Evolutionary conservation across 2,329 filamentous ascomycete species (phyloP).

Genomic region (Drechmeria coniospora): DNA sequence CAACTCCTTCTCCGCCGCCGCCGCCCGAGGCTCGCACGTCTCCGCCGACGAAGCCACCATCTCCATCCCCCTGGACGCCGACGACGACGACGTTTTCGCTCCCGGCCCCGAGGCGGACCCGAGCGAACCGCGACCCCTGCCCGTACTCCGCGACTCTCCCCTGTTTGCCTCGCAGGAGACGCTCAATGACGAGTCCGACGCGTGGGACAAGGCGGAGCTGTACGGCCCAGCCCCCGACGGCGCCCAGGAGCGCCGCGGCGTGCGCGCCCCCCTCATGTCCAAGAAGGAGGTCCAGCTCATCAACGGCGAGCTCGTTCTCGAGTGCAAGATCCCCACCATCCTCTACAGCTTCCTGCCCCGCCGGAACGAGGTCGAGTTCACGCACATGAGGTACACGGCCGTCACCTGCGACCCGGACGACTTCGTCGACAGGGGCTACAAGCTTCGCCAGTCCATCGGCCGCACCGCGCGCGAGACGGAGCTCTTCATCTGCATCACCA

Average conservation of each 20-base stretch:
- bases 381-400: constrained; percentile 95
- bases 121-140: constrained; percentile 33
- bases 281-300: constrained; percentile 92
- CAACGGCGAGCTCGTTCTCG: constrained; percentile 92
- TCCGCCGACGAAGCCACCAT: constrained; percentile 56
- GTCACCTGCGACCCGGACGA: constrained; percentile 97
- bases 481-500: constrained; percentile 90
- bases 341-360: constrained; percentile 92
- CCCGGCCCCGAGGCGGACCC: constrained; percentile 43
- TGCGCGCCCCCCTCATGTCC: constrained; percentile 72
- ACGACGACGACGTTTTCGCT: constrained; percentile 61
- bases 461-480: constrained; percentile 77
- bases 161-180: constrained; percentile 37
- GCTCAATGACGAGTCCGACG: constrained; percentile 29
- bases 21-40: constrained; percentile 30
- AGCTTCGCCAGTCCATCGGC: constrained; percentile 81
- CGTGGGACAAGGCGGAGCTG: constrained; percentile 50
- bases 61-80: constrained; percentile 52
- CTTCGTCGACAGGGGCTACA: constrained; percentile 78
- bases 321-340: constrained; percentile 98
- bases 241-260: constrained; percentile 75
- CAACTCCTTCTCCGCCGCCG: no score
- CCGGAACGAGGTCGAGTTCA: constrained; percentile 89
- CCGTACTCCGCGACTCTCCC: constrained; percentile 41
- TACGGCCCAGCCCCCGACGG: constrained; percentile 81